Evolutionary conservation across 306 rosid genomes (phyloP), one percentile per base, ranked within the genome.

Genomic region (Corylus heterophylla): DNA sequence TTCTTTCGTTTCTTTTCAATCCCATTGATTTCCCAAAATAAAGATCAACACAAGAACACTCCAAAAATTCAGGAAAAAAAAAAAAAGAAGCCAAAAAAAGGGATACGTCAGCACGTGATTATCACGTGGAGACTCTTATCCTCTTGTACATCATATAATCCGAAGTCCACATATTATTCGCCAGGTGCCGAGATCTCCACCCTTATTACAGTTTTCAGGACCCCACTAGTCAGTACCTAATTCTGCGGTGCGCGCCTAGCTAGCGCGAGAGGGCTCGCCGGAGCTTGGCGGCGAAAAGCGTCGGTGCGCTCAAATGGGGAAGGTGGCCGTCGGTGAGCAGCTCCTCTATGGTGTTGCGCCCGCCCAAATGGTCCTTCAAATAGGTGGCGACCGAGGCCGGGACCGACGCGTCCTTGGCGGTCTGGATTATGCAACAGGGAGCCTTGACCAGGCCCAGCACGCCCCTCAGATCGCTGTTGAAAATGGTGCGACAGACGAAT

Each of bases 291-390:
- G 92, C 92, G 68, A 95, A 77, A 35, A 90, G 82, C 0, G 82
- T 59, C 9, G 99, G 98, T 37, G 96, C 93, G 48, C 98, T 93
- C 29, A 95, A 73, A 59, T 95, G 99, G 5, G 99, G 99, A 54
- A 95, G 83, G 79, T 95, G 99, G 2, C 99, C 98, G 79, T 96
- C 98, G 64, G 93, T 91, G 35, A 93, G 94, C 0, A 96, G 88
- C 92, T 88, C 89, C 85, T 80, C 84, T 64, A 93, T 84, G 42
- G 94, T 93, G 81, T 83, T 96, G 67, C 78, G 86, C 5, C 97
- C 99, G 29, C 97, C 99, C 31, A 96, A 73, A 73, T 93, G 96
- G 54, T 95, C 98, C 74, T 69, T 73, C 81, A 93, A 79, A 79
- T 95, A 95, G 1, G 59, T 81, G 4, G 99, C 98, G 14, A 93